Conservation (phyloP, 2,329 filamentous ascomycete species). For the Colletotrichum noveboracense region DNA sequence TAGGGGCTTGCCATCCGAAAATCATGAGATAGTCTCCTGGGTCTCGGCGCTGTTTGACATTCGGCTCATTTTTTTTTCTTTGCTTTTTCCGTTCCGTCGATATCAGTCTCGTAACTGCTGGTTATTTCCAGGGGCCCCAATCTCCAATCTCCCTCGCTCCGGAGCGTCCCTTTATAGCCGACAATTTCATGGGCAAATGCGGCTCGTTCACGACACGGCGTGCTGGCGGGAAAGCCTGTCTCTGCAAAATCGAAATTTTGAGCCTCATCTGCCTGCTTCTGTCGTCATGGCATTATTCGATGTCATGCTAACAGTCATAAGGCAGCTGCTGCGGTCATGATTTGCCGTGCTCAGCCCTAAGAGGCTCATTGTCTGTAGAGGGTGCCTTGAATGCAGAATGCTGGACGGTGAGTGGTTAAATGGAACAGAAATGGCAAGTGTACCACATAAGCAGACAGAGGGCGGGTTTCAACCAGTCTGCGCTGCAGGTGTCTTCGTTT, state of each 20-base stretch:
- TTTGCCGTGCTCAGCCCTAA: slow-evolving; percentile 2
- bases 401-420: neutral
- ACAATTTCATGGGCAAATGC: neutral
- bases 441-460: neutral
- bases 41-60: slow-evolving; percentile 2
- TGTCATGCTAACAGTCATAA: neutral
- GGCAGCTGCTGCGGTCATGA: slow-evolving; percentile 16
- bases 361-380: neutral
- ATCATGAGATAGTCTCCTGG: neutral
- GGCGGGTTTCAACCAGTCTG: neutral
- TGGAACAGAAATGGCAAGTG: neutral
- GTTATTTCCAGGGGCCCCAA: neutral
- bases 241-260: neutral
- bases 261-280: neutral
- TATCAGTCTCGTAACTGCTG: neutral
- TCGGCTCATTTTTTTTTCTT: neutral
- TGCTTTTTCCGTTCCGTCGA: neutral
- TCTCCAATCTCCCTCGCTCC: neutral
- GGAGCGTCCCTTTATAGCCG: neutral
- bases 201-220: neutral
- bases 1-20: neutral
- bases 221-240: neutral
- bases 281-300: neutral
- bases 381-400: neutral
- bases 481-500: neutral